Evolutionary conservation across 2,329 filamentous ascomycete genomes (phyloP).

Genomic region (Hirsutella thompsonii): DNA sequence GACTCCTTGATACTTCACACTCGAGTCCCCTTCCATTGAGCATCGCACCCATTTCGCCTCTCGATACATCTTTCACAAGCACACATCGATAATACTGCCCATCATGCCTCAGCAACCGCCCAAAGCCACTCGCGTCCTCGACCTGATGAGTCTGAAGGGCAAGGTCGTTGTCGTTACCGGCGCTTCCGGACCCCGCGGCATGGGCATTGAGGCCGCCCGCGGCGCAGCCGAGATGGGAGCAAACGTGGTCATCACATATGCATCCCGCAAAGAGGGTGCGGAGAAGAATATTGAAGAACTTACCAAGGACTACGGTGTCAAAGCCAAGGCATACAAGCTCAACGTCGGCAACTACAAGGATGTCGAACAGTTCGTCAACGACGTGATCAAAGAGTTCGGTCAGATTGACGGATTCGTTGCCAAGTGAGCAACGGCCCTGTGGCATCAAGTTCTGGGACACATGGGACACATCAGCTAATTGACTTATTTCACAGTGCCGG

Average conservation of each 20-base stretch:
- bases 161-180: slow-evolving; percentile 61
- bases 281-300: slow-evolving; percentile 54
- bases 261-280: slow-evolving; percentile 55
- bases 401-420: slow-evolving; percentile 64
- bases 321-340: slow-evolving; percentile 48
- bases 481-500: slow-evolving; percentile 34
- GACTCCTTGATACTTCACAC: too few relatives aligned
- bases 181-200: slow-evolving; percentile 55
- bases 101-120: slow-evolving; percentile 46
- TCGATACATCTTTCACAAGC: not conserved
- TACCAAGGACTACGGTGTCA: slow-evolving; percentile 52
- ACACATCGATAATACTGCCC: slow-evolving; percentile 3
- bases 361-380: slow-evolving; percentile 39
- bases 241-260: slow-evolving; percentile 59
- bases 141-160: slow-evolving; percentile 60
- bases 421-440: slow-evolving; percentile 44
- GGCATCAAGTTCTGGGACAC: not conserved
- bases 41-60: not conserved
- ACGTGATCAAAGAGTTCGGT: slow-evolving; percentile 62
- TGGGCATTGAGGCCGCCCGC: slow-evolving; percentile 58
- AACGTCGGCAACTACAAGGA: slow-evolving; percentile 40
- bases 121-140: slow-evolving; percentile 42
- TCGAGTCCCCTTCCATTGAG: not conserved
- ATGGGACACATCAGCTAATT: not conserved
- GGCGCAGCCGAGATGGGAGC: slow-evolving; percentile 60